phyloP scores from a whole-genome alignment of 169 alveolate species.

The Cryptosporidium ubiquitum region DNA sequence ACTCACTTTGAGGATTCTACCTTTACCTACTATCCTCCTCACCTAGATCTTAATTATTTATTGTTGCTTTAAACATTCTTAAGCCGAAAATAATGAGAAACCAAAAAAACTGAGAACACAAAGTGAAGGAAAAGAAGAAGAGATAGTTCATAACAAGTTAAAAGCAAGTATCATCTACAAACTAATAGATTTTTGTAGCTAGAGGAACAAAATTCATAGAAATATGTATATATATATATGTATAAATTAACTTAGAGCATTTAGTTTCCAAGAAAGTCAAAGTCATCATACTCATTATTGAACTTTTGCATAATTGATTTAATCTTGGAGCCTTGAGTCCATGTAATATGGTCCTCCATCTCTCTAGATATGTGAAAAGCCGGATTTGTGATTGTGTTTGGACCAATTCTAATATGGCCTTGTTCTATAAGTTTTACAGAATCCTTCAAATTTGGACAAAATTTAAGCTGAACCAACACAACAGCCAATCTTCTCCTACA shows the following conservation, averaged over 20 bases:
- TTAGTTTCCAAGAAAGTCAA: slow-evolving; percentile 81
- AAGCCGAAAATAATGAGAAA: no score
- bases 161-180: neutral
- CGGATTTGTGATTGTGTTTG: slow-evolving; percentile 94
- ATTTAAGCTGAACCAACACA: slow-evolving; percentile 91
- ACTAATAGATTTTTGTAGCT: neutral
- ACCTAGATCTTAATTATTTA: no score
- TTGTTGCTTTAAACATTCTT: no score
- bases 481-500: slow-evolving; percentile 97
- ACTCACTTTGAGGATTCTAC: no score
- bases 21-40: no score
- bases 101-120: neutral
- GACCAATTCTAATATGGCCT: slow-evolving; percentile 96
- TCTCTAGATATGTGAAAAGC: slow-evolving; percentile 94
- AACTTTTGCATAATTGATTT: slow-evolving; percentile 86
- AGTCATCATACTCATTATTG: slow-evolving; percentile 90
- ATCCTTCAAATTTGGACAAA: slow-evolving; percentile 93
- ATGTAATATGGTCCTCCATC: slow-evolving; percentile 96
- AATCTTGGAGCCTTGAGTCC: slow-evolving; percentile 95
- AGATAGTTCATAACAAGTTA: neutral
- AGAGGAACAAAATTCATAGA: neutral
- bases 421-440: slow-evolving; percentile 95
- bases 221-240: neutral
- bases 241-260: neutral
- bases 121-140: neutral